A percentile compares a stretch with the other conserved stretches of the same genome.
These are phyloP conservation scores for Trichosporon faecale DNA, from an alignment of 1,284 basidiomycete genomes.

Conservation along the genomic window DNA sequence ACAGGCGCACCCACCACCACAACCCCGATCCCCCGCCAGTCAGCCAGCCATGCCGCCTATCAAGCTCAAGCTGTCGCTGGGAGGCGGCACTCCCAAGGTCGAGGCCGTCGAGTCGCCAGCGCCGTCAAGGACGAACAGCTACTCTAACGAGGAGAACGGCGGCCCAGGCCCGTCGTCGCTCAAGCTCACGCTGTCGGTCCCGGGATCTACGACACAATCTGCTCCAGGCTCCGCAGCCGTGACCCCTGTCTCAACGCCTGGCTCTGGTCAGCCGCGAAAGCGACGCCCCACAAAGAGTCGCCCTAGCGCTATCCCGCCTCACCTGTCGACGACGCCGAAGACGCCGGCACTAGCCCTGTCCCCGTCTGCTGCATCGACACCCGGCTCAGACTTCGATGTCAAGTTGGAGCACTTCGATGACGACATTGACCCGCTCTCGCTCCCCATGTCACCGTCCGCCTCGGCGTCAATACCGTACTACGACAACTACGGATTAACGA, in stretches of 20 bases:
- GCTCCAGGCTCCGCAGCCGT: slow-evolving; percentile 16
- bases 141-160: slow-evolving; percentile 13
- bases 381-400: slow-evolving; percentile 16
- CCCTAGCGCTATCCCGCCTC: slow-evolving; percentile 25
- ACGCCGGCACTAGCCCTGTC: slow-evolving; percentile 10
- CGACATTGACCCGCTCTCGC: slow-evolving; percentile 22
- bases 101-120: neutral
- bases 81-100: slow-evolving; percentile 15
- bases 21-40: neutral
- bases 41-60: slow-evolving; percentile 31
- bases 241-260: slow-evolving; percentile 24
- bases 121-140: neutral
- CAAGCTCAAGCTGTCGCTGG: slow-evolving; percentile 41
- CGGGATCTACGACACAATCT: slow-evolving; percentile 12
- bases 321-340: slow-evolving; percentile 21
- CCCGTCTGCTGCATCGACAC: neutral
- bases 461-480: neutral
- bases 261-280: slow-evolving; percentile 8
- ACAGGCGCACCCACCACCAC: neutral
- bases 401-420: slow-evolving; percentile 19
- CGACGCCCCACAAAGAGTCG: slow-evolving; percentile 19
- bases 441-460: slow-evolving; percentile 20
- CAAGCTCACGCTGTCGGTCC: slow-evolving; percentile 2
- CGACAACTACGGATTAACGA: neutral
- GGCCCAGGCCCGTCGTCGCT: neutral